phyloP scores from a whole-genome alignment of 805 yeast genomes.

The Suhomyces faveliae region DNA sequence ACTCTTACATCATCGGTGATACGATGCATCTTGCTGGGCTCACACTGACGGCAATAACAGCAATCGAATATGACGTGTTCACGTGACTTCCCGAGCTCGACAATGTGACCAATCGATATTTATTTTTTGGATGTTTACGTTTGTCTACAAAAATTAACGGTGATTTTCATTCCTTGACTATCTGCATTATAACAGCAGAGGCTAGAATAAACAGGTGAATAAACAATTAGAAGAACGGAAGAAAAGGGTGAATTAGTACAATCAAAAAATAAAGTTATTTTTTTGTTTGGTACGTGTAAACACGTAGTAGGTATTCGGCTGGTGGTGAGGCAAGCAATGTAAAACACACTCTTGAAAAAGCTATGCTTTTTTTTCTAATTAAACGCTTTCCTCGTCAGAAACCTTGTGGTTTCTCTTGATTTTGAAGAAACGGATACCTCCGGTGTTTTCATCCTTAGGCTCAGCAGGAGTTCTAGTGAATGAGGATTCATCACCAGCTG shows the following conservation, averaged over 20 bases:
- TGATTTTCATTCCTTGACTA: neutral
- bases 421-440: slow-evolving; percentile 75
- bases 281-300: neutral
- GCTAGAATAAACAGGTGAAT: neutral
- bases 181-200: neutral
- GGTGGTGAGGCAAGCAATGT: neutral
- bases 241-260: slow-evolving; percentile 1
- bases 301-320: neutral
- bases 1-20: neutral
- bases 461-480: slow-evolving; percentile 40
- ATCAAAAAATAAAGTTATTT: neutral
- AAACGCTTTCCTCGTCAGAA: slow-evolving; percentile 45
- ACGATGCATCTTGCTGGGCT: neutral
- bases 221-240: slow-evolving; percentile 4
- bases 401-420: slow-evolving; percentile 55
- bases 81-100: no score
- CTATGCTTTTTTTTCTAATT: slow-evolving; percentile 8
- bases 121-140: neutral
- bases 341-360: no score
- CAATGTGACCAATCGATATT: no score
- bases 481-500: slow-evolving; percentile 39
- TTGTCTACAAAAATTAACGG: neutral
- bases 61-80: neutral
- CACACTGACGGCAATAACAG: neutral
- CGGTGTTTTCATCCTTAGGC: slow-evolving; percentile 37